Evolutionary conservation across 1,139 yeast genomes (phyloP).

Genomic region (Pichia sp.): DNA sequence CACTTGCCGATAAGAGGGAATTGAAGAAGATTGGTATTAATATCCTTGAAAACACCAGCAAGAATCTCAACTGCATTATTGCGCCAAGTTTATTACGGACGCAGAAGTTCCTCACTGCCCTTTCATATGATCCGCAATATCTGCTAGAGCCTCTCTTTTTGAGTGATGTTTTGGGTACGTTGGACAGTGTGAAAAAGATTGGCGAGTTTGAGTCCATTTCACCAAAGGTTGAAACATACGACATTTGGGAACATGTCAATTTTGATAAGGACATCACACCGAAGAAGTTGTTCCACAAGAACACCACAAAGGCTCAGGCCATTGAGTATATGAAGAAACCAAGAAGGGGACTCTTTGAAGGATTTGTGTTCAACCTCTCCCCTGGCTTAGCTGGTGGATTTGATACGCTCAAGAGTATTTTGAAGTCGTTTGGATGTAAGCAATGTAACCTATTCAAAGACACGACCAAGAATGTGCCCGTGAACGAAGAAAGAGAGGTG

Average conservation of each 20-base stretch:
- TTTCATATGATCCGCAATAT: conserved; percentile 38
- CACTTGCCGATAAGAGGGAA: conserved; percentile 37
- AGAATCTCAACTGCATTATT: conserved; percentile 40
- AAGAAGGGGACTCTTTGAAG: conserved; percentile 41
- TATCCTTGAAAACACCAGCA: conserved; percentile 42
- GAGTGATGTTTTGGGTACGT: conserved; percentile 39
- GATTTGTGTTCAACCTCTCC: conserved; percentile 54
- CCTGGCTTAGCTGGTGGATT: conserved; percentile 68
- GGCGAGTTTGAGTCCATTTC: conserved; percentile 28
- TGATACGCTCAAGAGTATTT: conserved; percentile 57
- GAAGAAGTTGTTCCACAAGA: conserved; percentile 26
- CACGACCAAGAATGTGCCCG: conserved; percentile 22
- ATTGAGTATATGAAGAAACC: conserved; percentile 31
- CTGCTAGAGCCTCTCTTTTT: conserved; percentile 47
- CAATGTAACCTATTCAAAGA: conserved; percentile 28
- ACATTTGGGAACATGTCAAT: conserved; percentile 33
- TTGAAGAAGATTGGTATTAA: conserved; percentile 40
- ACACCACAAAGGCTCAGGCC: conserved; percentile 32
- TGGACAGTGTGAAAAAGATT: conserved; percentile 33
- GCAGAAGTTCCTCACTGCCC: conserved; percentile 67
- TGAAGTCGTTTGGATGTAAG: conserved; percentile 64
- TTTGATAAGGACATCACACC: conserved; percentile 27
- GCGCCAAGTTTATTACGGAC: conserved; percentile 84
- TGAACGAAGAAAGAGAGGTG: not conserved
- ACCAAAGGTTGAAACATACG: conserved; percentile 30